phyloP scores from a whole-genome alignment of 192 early-diverging fungal species.

The Coemansia furcata region DNA sequence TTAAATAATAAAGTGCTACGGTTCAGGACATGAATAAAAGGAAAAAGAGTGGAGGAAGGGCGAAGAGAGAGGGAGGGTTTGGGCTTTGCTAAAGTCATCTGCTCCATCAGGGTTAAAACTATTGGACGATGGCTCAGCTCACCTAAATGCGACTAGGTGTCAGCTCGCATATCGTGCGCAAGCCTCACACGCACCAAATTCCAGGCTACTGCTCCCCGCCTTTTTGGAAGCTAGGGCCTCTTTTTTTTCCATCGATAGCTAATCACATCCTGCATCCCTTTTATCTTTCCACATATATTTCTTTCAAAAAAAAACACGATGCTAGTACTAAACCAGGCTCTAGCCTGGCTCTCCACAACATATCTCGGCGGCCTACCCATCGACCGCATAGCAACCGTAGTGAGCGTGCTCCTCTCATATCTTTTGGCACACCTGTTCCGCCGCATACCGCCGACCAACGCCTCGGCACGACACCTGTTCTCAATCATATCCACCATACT shows the following conservation, averaged over 20 bases:
- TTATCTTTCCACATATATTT: not conserved
- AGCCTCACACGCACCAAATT: not conserved
- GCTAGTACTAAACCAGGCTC: slow-evolving; percentile 24
- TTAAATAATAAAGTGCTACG: not conserved
- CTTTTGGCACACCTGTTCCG: slow-evolving; percentile 57
- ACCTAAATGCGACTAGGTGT: not conserved
- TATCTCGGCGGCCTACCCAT: slow-evolving; percentile 54
- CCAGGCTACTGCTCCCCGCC: not conserved
- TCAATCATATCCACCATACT: slow-evolving; percentile 57
- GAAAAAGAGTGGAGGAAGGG: not conserved
- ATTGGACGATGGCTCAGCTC: not conserved
- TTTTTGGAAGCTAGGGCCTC: not conserved
- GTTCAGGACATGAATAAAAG: not conserved
- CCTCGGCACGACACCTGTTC: slow-evolving; percentile 55
- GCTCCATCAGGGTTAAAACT: not conserved
- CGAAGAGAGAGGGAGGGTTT: no score
- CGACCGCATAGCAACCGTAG: slow-evolving; percentile 61
- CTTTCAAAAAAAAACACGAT: slow-evolving; percentile 3
- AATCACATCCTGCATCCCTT: not conserved
- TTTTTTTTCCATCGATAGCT: not conserved
- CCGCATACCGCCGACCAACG: slow-evolving; percentile 52
- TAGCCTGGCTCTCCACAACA: slow-evolving; percentile 21
- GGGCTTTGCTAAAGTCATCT: no score
- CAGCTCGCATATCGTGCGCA: not conserved
- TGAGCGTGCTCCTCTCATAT: slow-evolving; percentile 58